phyloP scores from a whole-genome alignment of 192 early-diverging fungal genomes.

The Coemansia sp. region DNA sequence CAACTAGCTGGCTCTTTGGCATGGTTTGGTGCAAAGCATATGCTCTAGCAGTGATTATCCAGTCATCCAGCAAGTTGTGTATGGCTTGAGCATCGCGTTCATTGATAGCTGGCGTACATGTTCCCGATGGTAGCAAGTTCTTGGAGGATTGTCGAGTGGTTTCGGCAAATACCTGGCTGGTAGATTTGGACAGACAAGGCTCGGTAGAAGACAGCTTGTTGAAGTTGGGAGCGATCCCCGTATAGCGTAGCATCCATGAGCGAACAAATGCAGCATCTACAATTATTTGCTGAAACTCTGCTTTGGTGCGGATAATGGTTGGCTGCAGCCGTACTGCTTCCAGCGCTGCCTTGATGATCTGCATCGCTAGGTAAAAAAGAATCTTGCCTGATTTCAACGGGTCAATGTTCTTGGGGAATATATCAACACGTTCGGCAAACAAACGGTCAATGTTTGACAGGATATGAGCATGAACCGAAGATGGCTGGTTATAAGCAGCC shows the following conservation, averaged over 20 bases:
- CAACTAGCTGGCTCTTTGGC: conserved; percentile 17
- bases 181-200: too few relatives aligned
- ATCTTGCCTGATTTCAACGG: conserved; percentile 39
- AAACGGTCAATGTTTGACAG: conserved; percentile 51
- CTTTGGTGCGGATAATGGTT: not conserved
- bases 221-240: conserved; percentile 34
- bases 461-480: conserved; percentile 35
- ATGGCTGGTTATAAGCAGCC: not conserved
- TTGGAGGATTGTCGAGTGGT: too few relatives aligned
- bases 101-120: conserved; percentile 9
- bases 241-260: conserved; percentile 42
- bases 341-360: conserved; percentile 44
- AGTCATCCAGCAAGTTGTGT: conserved; percentile 43
- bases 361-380: conserved; percentile 38
- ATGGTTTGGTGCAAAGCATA: conserved; percentile 12
- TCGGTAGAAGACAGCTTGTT: not conserved
- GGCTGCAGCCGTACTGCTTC: conserved; percentile 31
- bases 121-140: too few relatives aligned
- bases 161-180: too few relatives aligned
- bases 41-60: conserved; percentile 33
- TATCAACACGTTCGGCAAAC: conserved; percentile 54
- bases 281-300: conserved; percentile 29
- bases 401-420: conserved; percentile 29
- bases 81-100: conserved; percentile 35
- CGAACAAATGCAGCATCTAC: conserved; percentile 43